Evolutionary conservation across 1,284 basidiomycete species (phyloP).

Genomic region (Apiotrichum gracile): DNA sequence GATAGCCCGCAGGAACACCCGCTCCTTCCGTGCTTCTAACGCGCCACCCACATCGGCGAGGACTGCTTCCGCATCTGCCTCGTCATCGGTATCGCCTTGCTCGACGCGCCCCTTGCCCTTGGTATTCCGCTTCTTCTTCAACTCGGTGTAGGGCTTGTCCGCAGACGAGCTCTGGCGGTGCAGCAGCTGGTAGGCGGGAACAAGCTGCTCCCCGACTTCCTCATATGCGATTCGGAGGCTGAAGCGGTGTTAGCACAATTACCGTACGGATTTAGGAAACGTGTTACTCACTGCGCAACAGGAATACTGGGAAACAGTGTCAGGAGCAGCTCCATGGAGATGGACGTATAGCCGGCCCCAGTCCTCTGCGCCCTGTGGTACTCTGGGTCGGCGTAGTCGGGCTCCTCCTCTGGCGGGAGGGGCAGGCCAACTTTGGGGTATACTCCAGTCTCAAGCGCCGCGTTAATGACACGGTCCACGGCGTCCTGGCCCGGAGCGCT

Average conservation of each 20-base stretch:
- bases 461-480: slow-evolving; percentile 19
- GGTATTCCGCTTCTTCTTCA: slow-evolving; percentile 24
- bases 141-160: slow-evolving; percentile 24
- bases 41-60: not conserved
- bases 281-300: slow-evolving; percentile 17
- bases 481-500: slow-evolving; percentile 11
- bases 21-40: slow-evolving; percentile 1
- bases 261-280: not conserved
- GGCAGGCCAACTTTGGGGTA: slow-evolving; percentile 26
- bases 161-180: slow-evolving; percentile 7
- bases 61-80: not conserved
- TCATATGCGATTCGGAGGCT: slow-evolving; percentile 23
- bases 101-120: slow-evolving; percentile 48
- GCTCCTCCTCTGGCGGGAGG: slow-evolving; percentile 3
- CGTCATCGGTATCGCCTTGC: not conserved
- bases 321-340: not conserved
- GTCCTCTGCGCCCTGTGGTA: slow-evolving; percentile 12
- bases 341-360: not conserved
- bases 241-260: not conserved
- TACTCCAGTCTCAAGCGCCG: slow-evolving; percentile 26
- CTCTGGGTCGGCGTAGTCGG: slow-evolving; percentile 13
- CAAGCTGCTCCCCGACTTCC: slow-evolving; percentile 14
- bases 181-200: slow-evolving; percentile 27
- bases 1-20: slow-evolving; percentile 1
- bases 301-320: slow-evolving; percentile 7